Base-by-base conservation (phyloP, 2,329 filamentous ascomycete genomes). In the Ceratocystis diversiconidia region DNA sequence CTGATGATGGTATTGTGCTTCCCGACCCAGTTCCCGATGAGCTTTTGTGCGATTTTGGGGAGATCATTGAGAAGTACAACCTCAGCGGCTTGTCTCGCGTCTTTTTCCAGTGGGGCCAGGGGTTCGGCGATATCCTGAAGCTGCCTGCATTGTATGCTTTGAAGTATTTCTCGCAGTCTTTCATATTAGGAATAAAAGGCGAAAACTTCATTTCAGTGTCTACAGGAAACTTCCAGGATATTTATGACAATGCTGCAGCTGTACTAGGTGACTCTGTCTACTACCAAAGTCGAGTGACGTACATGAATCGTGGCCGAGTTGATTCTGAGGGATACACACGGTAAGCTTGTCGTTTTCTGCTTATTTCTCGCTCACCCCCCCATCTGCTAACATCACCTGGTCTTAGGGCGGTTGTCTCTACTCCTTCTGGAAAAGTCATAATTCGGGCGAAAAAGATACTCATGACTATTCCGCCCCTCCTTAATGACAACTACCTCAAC, bases 261-360 rank as follows among this genome's bases (percentile, higher is more conserved):
- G 79, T 95, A 17, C 82, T 91, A 50, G 90, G 90, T 68, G 89
- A 89, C 66, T 77, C 94, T 71, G 90, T 95, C 19, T 95, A 95
- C 79, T 95, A 95, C 74, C 89, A 95, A 76, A 90, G 90, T 70
- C 89, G 89, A 32, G 90, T 95, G 76, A 95, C 95, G 72, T 90
- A 95, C 75, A 92, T 89, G 25, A 84, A 90, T 61, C 95, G 95
- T 90, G 95, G 94, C 72, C 87, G n/a, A 32, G 61, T 62, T n/a
- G 61, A 62, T 92, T 36, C 92, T 89, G 8, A 80, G 95, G 66
- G 90, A 88, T 25, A 89, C 92, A 84, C 95, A 89, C 22, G 89
- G 89, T 66, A 88, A 89, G n/a, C 77, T 94, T 55, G 17, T n/a
- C 1, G 17, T 59, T 17, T 36, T 19, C 7, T 19, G 30, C 8